A percentile compares a stretch with the other conserved stretches of the same genome.
Conservation (phyloP, 371 early-diverging fungal genomes). For the Mucor lusitanicus region DNA sequence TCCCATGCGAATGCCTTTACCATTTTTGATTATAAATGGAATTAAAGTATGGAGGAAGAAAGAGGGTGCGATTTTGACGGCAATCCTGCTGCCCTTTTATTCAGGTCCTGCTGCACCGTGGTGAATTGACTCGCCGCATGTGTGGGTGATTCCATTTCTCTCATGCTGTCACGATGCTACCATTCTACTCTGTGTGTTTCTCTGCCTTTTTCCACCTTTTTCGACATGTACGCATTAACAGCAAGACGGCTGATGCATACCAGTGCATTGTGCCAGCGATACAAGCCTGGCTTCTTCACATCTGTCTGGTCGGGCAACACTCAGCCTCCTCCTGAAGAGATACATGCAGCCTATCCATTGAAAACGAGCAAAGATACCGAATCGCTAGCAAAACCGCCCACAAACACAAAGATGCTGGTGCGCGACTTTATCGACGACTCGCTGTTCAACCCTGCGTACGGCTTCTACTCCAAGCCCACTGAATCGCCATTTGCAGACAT, state of each 20-base stretch:
- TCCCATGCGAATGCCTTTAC: background rate
- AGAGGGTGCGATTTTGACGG: background rate
- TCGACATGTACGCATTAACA: background rate
- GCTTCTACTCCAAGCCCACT: conserved; percentile 89
- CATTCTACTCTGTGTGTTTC: background rate
- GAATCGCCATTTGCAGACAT: background rate
- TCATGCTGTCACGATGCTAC: background rate
- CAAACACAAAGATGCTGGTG: conserved; percentile 64
- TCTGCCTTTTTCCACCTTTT: background rate
- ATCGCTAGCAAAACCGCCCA: conserved; percentile 37
- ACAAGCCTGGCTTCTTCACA: conserved; percentile 24
- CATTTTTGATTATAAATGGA: conserved; percentile 11
- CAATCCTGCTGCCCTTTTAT: background rate
- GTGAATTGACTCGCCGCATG: background rate
- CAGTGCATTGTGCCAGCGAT: background rate
- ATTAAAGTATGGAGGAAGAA: background rate
- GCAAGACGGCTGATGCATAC: background rate
- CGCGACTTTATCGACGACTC: conserved; percentile 92
- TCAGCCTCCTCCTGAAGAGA: conserved; percentile 7
- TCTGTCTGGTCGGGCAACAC: conserved; percentile 9
- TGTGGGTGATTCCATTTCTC: background rate
- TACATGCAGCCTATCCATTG: conserved; percentile 9
- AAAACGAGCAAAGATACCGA: conserved; percentile 24
- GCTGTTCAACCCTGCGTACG: conserved; percentile 89
- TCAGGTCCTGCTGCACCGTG: background rate